Evolutionary conservation across 495 filamentous ascomycete species (phyloP), one percentile per base, ranked within the genome.

Genomic region (Poronia punctata): DNA sequence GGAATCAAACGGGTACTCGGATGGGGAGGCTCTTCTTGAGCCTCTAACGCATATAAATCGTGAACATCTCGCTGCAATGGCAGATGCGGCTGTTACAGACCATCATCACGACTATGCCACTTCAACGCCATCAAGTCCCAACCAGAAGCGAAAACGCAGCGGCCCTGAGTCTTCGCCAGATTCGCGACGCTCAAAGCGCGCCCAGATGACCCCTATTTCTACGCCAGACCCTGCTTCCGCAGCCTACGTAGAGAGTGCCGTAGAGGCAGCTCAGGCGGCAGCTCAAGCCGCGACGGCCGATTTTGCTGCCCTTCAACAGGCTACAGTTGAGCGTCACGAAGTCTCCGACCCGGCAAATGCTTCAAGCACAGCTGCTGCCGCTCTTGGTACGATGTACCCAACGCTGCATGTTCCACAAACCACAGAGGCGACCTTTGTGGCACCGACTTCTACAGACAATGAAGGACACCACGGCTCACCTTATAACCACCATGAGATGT

Each of bases 291-390:
- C 55, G 11, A 57, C 54, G 18, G 67, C 67, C 16, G 72, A 75
- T 41, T 75, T 73, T 42, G 65, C 52, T 38, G 64, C 62, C 10
- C 61, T 77, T 8, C 70, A 71, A 27, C 67, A 73, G 34, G 62
- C 65, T 11, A 43, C 57, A 16, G 61, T 53, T 9, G 68, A 74
- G 17, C 60, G 69, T 44, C 62, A 65, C 27, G 71, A 68, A 21
- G 45, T 59, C 12, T 48, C 68, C 11, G 70, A 73, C 36, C 60
- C 68, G 35, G 56, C 63, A 31, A 69, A 66, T 35, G 69, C 66
- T 30, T 75, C 79, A n/a, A 82, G 75, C 34, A 83, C 82, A 20
- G 80, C 80, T 16, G 81, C 82, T 12, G 83, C 82, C n/a, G 75
- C 82, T 19, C 66, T 79, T 20, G 79, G 78, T 35, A 41, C 58